phyloP scores from a whole-genome alignment of 306 rosid species.

The Acmispon strigosus region DNA sequence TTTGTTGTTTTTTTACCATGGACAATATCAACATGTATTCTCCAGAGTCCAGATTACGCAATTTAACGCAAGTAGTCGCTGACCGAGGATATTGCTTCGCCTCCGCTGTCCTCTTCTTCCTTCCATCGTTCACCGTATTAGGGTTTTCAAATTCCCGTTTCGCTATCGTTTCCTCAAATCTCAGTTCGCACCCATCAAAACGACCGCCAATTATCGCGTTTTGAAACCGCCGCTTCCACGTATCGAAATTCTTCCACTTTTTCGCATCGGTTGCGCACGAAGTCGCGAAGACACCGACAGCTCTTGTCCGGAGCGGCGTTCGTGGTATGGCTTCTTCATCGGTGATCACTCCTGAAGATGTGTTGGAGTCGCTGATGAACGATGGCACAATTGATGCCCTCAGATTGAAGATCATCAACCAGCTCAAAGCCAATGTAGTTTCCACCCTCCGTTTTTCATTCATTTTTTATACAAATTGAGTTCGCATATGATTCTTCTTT shows the following conservation, averaged over 20 bases:
- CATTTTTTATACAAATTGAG: not conserved
- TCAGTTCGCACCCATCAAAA: not conserved
- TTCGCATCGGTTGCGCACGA: not conserved
- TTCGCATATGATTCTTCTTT: not conserved
- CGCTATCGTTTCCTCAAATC: not conserved
- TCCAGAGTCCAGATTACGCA: too few species aligned
- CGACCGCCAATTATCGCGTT: conserved; percentile 1
- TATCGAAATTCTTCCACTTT: not conserved
- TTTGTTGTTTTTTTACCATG: too few species aligned
- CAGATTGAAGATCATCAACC: conserved; percentile 91
- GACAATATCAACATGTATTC: too few species aligned
- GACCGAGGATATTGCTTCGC: not conserved
- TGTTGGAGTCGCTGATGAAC: conserved; percentile 81
- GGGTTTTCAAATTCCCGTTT: conserved; percentile 12
- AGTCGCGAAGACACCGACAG: not conserved
- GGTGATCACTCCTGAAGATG: conserved; percentile 76
- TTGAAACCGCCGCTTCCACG: not conserved
- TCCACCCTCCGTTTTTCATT: not conserved
- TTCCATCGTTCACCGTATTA: not conserved
- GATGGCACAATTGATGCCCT: conserved; percentile 92
- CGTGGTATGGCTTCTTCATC: conserved; percentile 55
- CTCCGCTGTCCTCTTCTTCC: not conserved
- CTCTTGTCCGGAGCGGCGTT: not conserved
- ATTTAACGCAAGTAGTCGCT: too few species aligned
- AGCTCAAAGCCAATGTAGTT: conserved; percentile 89